These are phyloP conservation scores for Ligustrum vulgare DNA, from an alignment of 257 asterid species.

Conservation along the genomic window DNA sequence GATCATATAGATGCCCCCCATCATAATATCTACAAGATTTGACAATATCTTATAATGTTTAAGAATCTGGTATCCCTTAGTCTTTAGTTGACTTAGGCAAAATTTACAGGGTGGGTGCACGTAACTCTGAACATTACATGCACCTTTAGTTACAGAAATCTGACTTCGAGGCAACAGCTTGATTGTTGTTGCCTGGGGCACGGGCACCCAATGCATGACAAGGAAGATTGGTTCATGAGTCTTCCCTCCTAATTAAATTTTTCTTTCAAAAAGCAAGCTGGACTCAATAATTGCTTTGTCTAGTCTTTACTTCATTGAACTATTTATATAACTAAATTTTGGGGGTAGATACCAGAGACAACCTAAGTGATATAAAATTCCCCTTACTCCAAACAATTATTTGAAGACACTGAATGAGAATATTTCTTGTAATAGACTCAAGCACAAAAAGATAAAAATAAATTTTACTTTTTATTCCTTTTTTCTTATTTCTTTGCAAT, in stretches of 20 bases:
- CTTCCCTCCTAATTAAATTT: neutral
- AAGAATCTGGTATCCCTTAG: neutral
- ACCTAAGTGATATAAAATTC: neutral
- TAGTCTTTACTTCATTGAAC: no score
- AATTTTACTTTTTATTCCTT: no score
- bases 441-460: neutral
- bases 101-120: neutral
- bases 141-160: neutral
- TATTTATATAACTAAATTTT: no score
- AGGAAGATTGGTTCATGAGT: neutral
- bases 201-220: neutral
- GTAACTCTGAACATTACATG: neutral
- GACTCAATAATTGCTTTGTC: neutral
- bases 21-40: neutral
- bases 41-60: neutral
- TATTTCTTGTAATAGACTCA: neutral
- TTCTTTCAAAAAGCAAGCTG: neutral
- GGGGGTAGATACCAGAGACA: no score
- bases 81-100: neutral
- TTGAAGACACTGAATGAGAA: neutral
- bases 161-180: neutral
- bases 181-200: neutral
- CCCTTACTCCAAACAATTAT: neutral
- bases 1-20: no score
- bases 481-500: neutral